Conservation (phyloP, 495 filamentous ascomycete genomes). For the Neurospora sp. region DNA sequence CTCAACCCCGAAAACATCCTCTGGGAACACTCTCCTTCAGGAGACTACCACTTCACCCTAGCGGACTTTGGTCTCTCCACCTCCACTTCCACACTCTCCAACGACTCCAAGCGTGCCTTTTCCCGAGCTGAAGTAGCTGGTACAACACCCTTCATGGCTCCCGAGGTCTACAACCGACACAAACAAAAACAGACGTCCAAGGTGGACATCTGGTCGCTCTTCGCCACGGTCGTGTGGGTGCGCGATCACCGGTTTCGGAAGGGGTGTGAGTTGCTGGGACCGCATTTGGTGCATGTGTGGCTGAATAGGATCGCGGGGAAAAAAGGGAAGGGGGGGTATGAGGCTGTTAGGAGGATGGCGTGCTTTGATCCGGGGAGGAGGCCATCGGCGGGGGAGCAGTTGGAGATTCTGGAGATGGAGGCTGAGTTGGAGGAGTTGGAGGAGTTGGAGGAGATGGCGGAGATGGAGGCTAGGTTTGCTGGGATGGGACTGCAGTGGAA, state of each 20-base stretch:
- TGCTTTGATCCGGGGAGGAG: conserved; percentile 11
- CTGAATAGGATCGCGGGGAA: conserved; percentile 8
- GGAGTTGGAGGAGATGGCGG: not conserved
- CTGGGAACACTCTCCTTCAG: conserved; percentile 6
- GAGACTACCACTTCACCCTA: conserved; percentile 20
- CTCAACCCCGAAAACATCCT: conserved; percentile 76
- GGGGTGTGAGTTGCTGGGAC: conserved; percentile 4
- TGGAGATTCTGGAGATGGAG: conserved; percentile 8
- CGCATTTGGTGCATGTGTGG: conserved; percentile 11
- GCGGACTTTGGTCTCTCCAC: conserved; percentile 28
- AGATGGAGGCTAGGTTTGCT: not conserved
- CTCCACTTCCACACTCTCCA: conserved; percentile 8
- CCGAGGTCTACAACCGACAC: conserved; percentile 16
- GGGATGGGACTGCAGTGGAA: not conserved
- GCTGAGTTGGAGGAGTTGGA: not conserved
- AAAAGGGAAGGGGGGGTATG: conserved; percentile 1
- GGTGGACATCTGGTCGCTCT: conserved; percentile 35
- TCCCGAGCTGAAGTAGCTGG: conserved; percentile 6
- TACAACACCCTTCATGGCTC: conserved; percentile 23
- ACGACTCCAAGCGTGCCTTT: not conserved
- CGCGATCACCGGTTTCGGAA: conserved; percentile 14
- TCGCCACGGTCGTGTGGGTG: conserved; percentile 30
- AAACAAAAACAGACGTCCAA: conserved; percentile 21
- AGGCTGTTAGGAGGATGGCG: conserved; percentile 14
- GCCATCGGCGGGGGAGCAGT: conserved; percentile 12